phyloP scores from a whole-genome alignment of 805 yeast genomes.

The Myxozyma neglecta region DNA sequence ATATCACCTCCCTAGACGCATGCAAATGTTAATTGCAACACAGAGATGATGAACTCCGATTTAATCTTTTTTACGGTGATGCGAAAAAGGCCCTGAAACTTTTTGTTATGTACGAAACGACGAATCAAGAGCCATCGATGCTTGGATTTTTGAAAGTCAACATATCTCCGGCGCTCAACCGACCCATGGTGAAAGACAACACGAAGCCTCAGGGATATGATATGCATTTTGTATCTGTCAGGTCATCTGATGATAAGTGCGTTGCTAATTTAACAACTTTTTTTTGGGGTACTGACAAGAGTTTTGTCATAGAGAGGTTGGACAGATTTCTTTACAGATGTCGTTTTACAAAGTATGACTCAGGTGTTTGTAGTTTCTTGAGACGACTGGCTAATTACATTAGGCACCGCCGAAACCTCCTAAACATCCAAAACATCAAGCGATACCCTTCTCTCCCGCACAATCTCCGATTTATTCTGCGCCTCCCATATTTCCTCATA shows the following conservation, averaged over 20 bases:
- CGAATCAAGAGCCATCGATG: background rate
- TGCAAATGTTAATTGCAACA: background rate
- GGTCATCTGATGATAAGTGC: background rate
- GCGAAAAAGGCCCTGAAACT: background rate
- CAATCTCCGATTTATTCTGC: too few species aligned
- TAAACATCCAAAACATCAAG: too few species aligned
- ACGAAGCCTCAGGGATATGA: background rate
- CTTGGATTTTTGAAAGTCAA: background rate
- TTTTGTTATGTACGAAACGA: background rate
- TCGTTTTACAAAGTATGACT: background rate
- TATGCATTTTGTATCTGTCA: background rate
- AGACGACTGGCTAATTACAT: background rate
- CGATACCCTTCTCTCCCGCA: too few species aligned
- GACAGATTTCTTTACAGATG: background rate
- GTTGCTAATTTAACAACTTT: background rate
- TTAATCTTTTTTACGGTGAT: background rate
- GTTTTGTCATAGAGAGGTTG: background rate
- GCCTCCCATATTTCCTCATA: too few species aligned
- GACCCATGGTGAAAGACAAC: background rate
- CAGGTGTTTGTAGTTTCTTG: background rate
- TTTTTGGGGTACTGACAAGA: background rate
- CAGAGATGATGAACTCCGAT: slow-evolving; percentile 6
- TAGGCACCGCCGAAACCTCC: too few species aligned
- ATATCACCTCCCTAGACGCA: background rate
- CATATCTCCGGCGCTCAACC: background rate